Evolutionary conservation across 2,329 filamentous ascomycete genomes (phyloP).

Genomic region (Cladosporium sp.): DNA sequence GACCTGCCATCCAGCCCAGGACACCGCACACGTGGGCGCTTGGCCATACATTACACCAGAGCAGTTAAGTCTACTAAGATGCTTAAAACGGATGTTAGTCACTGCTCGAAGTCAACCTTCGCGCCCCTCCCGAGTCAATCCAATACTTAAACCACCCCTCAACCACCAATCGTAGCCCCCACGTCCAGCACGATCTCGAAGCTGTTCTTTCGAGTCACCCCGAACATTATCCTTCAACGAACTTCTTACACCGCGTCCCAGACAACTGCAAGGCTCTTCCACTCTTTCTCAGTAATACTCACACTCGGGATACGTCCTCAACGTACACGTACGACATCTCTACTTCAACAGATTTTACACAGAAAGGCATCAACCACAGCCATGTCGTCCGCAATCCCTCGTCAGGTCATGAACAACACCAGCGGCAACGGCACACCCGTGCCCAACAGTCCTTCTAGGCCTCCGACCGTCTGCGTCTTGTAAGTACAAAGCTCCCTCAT

Average conservation of each 20-base stretch:
- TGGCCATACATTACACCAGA: too few species aligned
- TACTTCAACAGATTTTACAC: not conserved
- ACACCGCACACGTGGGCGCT: too few species aligned
- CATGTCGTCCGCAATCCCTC: conserved; percentile 5
- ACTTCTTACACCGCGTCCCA: not conserved
- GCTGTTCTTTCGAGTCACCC: conserved; percentile 1
- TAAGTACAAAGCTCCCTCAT: conserved; percentile 34
- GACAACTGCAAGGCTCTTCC: not conserved
- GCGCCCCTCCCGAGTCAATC: not conserved
- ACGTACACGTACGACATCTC: not conserved
- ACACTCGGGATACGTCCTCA: not conserved
- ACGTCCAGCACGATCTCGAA: not conserved
- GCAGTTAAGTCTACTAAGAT: not conserved
- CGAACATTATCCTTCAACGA: not conserved
- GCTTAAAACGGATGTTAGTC: not conserved
- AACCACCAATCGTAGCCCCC: not conserved
- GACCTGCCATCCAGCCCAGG: too few species aligned
- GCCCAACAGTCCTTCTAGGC: conserved; percentile 29
- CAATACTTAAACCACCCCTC: not conserved
- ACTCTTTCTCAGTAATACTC: not conserved
- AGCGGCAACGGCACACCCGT: conserved; percentile 1
- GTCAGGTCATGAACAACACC: conserved; percentile 14
- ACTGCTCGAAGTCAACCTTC: not conserved
- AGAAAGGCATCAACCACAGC: not conserved
- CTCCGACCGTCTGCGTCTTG: conserved; percentile 83